Conservation (phyloP, 2,329 filamentous ascomycete species). For the Exserohilum rostratum region DNA sequence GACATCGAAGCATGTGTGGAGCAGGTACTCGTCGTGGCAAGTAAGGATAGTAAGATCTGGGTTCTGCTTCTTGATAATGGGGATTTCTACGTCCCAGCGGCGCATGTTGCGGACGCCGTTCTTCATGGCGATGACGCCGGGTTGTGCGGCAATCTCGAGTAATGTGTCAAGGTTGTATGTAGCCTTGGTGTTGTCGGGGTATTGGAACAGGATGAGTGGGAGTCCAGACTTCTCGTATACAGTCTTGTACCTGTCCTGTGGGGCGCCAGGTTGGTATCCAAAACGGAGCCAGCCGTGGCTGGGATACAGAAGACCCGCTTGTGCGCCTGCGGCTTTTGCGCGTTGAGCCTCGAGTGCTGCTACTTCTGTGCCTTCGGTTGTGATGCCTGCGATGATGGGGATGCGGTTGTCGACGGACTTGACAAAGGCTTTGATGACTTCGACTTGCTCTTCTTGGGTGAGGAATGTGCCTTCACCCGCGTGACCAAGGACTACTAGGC, state of each 20-base stretch:
- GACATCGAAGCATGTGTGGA: conserved; percentile 60
- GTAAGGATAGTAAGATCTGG: conserved; percentile 59
- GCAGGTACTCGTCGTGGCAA: conserved; percentile 61
- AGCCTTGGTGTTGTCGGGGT: conserved; percentile 61
- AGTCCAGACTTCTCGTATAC: conserved; percentile 59
- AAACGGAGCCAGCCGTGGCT: conserved; percentile 63
- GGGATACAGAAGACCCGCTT: conserved; percentile 60
- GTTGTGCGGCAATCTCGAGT: conserved; percentile 59
- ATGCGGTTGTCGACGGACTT: conserved; percentile 59
- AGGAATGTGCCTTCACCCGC: conserved; percentile 62
- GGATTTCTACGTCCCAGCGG: conserved; percentile 63
- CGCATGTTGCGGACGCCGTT: conserved; percentile 64
- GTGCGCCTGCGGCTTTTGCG: conserved; percentile 58
- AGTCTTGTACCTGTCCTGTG: conserved; percentile 58
- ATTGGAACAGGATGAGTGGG: conserved; percentile 61
- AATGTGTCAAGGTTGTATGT: conserved; percentile 60
- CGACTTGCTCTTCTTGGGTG: conserved; percentile 56
- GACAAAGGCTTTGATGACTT: conserved; percentile 60
- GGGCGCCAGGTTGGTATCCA: conserved; percentile 59
- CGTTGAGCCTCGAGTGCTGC: conserved; percentile 59
- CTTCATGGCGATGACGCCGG: conserved; percentile 63
- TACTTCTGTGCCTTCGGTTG: conserved; percentile 60
- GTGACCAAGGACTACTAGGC: conserved; percentile 61
- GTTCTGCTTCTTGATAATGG: conserved; percentile 57
- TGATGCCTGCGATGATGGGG: conserved; percentile 61